Evolutionary conservation across 768 basidiomycete species (phyloP), one percentile per base, ranked within the genome.

Genomic region (Fistulinella prunicolor): DNA sequence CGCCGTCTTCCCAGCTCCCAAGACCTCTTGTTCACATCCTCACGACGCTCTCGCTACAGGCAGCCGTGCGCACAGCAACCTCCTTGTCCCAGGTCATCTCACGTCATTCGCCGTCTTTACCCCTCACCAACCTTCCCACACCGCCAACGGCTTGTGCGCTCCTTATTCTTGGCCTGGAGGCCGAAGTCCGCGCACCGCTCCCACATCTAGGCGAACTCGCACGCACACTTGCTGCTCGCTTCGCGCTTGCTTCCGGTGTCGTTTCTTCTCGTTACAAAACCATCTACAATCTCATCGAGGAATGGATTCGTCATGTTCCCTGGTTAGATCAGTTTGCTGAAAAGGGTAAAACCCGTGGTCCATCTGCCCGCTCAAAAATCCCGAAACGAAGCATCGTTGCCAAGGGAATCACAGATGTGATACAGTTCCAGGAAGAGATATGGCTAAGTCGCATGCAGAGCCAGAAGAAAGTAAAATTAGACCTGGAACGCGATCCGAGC

Each of bases 261-360:
- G 77, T 89, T 22, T 81, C 87, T 78, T 69, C 76, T 23, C 81
- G 86, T 3, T 91, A 91, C 67, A 85, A 81, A 62, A 54, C 71
- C 30, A 63, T 88, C 23, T 82, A 82, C 58, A 81, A 85, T 56
- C 66, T 77, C 46, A 66, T 89, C 26, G 76, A 76, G 29, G 68
- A 73, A 46, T 81, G 80, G 74, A 77, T 82, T 22, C 70, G 75
- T 41, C 75, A 78, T n/a, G 73, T 91, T 3, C 85, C 86, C 5
- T 92, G 89, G 89, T 70, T 89, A 10, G 75, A 81, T 51, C 75
- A 79, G 38, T 82, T 82, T 51, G 64, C 71, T 10, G 54, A 50
- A 55, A 64, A 75, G 68, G 53, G 49, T 28, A 66, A 63, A 39
- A 61, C 59, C 38, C 60, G 53, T 21, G 55, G 60, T 34, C 39